Evolutionary conservation across 2,329 filamentous ascomycete genomes (phyloP).

Genomic region (Reticulascus tulasneorum): DNA sequence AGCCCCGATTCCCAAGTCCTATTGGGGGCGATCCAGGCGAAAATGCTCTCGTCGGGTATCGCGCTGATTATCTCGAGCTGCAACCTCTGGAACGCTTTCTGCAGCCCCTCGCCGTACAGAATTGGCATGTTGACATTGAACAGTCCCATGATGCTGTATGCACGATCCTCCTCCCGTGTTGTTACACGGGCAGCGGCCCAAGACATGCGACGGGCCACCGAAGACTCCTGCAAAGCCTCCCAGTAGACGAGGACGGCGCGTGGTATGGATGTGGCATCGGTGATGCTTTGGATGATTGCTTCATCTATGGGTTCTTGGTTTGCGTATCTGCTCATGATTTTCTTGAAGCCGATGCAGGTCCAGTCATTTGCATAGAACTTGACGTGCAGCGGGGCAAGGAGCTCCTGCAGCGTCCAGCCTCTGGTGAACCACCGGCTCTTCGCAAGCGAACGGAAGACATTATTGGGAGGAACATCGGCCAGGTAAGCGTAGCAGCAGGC

Average conservation of each 20-base stretch:
- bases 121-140: slow-evolving; percentile 23
- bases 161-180: slow-evolving; percentile 19
- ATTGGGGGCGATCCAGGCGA: slow-evolving; percentile 12
- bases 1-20: no score
- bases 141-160: slow-evolving; percentile 24
- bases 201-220: slow-evolving; percentile 23
- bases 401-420: slow-evolving; percentile 16
- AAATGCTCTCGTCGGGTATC: slow-evolving; percentile 10
- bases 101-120: slow-evolving; percentile 22
- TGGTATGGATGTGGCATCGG: slow-evolving; percentile 6
- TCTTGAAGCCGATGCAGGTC: slow-evolving; percentile 11
- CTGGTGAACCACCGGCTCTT: slow-evolving; percentile 12
- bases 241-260: slow-evolving; percentile 7
- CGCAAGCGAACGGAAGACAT: slow-evolving; percentile 2
- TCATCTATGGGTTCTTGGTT: no score
- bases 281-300: slow-evolving; percentile 5
- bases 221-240: slow-evolving; percentile 13
- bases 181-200: slow-evolving; percentile 22
- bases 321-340: slow-evolving; percentile 1
- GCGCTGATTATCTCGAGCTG: slow-evolving; percentile 12
- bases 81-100: slow-evolving; percentile 18
- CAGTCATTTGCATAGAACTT: slow-evolving; percentile 20
- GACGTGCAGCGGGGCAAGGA: slow-evolving; percentile 18
- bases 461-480: slow-evolving; percentile 4
- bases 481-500: slow-evolving; percentile 16